Conservation (phyloP, 2,329 filamentous ascomycete species). For the Zalaria sp. region DNA sequence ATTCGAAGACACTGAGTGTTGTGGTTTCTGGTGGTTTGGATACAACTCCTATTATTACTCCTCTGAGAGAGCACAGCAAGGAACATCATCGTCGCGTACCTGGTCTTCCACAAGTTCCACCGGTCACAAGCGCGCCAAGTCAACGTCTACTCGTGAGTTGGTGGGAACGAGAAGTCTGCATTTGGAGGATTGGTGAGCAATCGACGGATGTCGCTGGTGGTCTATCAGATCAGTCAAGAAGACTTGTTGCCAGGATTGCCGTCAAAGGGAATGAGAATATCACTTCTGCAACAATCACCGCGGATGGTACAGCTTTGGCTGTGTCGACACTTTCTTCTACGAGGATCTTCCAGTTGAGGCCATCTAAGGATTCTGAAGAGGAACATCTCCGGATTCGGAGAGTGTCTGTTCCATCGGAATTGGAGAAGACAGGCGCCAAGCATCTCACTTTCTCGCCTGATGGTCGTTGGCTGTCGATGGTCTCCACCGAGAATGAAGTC, state of each 20-base stretch:
- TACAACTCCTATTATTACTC: slow-evolving; percentile 67
- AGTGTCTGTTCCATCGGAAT: slow-evolving; percentile 45
- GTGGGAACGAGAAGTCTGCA: slow-evolving; percentile 78
- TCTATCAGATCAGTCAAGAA: slow-evolving; percentile 24
- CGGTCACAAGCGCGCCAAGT: slow-evolving; percentile 56
- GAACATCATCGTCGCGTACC: slow-evolving; percentile 74
- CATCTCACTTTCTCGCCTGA: slow-evolving; percentile 56
- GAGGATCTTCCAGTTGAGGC: slow-evolving; percentile 60
- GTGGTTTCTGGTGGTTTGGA: slow-evolving; percentile 89
- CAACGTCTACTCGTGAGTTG: slow-evolving; percentile 72
- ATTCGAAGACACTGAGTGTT: slow-evolving; percentile 69
- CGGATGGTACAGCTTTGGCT: slow-evolving; percentile 59
- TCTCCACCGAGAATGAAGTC: slow-evolving; percentile 30
- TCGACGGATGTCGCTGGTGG: slow-evolving; percentile 9
- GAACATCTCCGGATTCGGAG: slow-evolving; percentile 52
- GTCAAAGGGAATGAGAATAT: slow-evolving; percentile 62
- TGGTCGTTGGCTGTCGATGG: slow-evolving; percentile 51
- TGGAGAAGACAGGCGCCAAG: slow-evolving; percentile 51
- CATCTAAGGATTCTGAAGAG: slow-evolving; percentile 14
- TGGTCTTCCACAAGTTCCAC: slow-evolving; percentile 67
- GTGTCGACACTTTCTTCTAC: slow-evolving; percentile 60
- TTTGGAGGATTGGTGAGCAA: slow-evolving; percentile 53
- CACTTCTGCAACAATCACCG: slow-evolving; percentile 57
- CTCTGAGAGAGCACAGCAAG: slow-evolving; percentile 59
- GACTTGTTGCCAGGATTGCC: slow-evolving; percentile 24